Evolutionary conservation across 805 yeast genomes (phyloP).

Genomic region (Schwanniomyces polymorphus): DNA sequence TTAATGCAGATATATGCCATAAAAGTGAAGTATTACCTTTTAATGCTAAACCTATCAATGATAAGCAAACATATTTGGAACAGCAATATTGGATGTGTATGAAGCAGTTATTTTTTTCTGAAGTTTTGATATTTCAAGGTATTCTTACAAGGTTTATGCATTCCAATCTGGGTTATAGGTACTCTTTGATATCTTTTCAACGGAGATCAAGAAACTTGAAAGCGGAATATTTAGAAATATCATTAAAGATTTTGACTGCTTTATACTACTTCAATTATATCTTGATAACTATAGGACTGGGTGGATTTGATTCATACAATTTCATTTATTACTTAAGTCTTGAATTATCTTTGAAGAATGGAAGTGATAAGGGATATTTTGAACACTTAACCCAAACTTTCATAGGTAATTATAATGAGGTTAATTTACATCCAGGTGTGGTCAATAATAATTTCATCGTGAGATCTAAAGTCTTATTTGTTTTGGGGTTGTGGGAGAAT

Average conservation of each 20-base stretch:
- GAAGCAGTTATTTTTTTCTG: constrained; percentile 46
- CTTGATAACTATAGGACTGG: constrained; percentile 55
- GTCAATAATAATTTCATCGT: constrained; percentile 26
- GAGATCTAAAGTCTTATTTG: constrained; percentile 43
- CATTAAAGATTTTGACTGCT: constrained; percentile 33
- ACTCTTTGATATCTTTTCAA: neutral
- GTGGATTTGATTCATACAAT: constrained; percentile 64
- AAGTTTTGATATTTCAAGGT: constrained; percentile 53
- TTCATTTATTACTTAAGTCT: constrained; percentile 53
- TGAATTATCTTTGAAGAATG: constrained; percentile 34
- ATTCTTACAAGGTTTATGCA: constrained; percentile 37
- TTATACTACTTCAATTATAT: constrained; percentile 49
- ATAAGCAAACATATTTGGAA: constrained; percentile 1
- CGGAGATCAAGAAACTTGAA: constrained; percentile 14
- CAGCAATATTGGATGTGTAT: constrained; percentile 35
- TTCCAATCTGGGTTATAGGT: constrained; percentile 1
- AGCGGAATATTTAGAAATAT: constrained; percentile 23
- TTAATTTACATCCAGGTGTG: constrained; percentile 24
- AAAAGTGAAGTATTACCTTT: constrained; percentile 13
- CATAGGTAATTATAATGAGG: constrained; percentile 34
- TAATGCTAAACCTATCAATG: constrained; percentile 9
- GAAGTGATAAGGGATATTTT: constrained; percentile 21
- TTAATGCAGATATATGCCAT: constrained; percentile 23
- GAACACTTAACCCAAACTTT: constrained; percentile 31
- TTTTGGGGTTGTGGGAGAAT: constrained; percentile 48